Evolutionary conservation across 257 asterid genomes (phyloP).

Genomic region (Echium plantagineum): DNA sequence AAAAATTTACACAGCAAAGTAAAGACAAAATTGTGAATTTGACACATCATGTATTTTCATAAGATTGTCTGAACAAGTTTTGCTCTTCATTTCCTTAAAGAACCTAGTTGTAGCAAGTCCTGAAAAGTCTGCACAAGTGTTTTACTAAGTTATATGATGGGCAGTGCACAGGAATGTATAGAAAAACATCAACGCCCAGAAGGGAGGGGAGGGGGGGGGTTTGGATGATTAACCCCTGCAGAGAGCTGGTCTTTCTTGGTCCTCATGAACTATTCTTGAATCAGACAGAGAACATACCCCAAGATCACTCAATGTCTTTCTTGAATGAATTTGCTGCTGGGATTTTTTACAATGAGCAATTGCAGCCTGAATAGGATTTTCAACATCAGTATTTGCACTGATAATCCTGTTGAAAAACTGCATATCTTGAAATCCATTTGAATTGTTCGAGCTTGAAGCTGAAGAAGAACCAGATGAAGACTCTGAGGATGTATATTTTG

Average conservation of each 20-base stretch:
- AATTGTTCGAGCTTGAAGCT: conserved; percentile 21
- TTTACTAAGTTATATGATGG: background rate
- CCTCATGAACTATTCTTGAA: conserved; percentile 25
- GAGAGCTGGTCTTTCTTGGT: conserved; percentile 33
- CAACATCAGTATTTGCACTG: conserved; percentile 40
- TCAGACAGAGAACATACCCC: conserved; percentile 32
- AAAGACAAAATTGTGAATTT: background rate
- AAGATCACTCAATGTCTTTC: conserved; percentile 27
- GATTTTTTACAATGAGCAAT: conserved; percentile 83
- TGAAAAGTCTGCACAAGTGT: background rate
- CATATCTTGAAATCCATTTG: conserved; percentile 25
- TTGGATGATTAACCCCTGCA: conserved; percentile 24
- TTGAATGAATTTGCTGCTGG: conserved; percentile 28
- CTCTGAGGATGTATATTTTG: conserved; percentile 9
- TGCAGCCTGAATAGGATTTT: conserved; percentile 84
- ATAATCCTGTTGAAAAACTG: conserved; percentile 31
- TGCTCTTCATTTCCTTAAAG: background rate
- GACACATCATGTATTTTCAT: too few species aligned
- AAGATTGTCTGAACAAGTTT: background rate
- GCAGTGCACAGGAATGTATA: background rate
- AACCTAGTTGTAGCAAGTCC: background rate
- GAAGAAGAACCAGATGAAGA: conserved; percentile 19
- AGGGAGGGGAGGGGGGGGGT: background rate
- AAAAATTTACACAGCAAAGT: background rate
- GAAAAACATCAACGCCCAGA: too few species aligned